Evolutionary conservation across 495 filamentous ascomycete genomes (phyloP).

Genomic region (Chlorociboria aeruginascens): DNA sequence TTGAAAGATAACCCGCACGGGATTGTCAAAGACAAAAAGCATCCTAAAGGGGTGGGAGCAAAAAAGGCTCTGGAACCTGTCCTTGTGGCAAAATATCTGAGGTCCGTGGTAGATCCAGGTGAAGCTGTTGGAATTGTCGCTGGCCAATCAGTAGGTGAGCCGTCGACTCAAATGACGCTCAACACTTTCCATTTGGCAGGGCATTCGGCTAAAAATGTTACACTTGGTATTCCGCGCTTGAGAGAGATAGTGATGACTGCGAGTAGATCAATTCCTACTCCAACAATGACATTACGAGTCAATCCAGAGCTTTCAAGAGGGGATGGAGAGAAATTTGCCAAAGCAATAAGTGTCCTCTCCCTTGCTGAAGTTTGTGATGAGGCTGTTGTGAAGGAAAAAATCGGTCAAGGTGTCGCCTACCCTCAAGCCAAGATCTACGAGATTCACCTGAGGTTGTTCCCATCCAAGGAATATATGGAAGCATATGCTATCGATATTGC

Average conservation of each 20-base stretch:
- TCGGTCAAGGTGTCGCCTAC: slow-evolving; percentile 53
- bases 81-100: slow-evolving; percentile 84
- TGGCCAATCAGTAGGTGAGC: slow-evolving; percentile 92
- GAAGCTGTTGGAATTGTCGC: slow-evolving; percentile 98
- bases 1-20: slow-evolving; percentile 63
- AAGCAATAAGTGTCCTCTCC: slow-evolving; percentile 80
- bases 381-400: slow-evolving; percentile 63
- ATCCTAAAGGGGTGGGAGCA: slow-evolving; percentile 30
- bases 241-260: slow-evolving; percentile 99
- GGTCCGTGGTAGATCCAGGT: slow-evolving; percentile 86
- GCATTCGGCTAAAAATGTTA: slow-evolving; percentile 97
- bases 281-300: slow-evolving; percentile 77
- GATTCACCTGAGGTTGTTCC: slow-evolving; percentile 74
- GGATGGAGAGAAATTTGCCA: slow-evolving; percentile 71
- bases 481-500: slow-evolving; percentile 71
- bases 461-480: slow-evolving; percentile 63
- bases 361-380: slow-evolving; percentile 79
- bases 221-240: slow-evolving; percentile 91
- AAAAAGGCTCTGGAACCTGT: slow-evolving; percentile 74
- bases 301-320: slow-evolving; percentile 58
- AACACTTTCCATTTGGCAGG: slow-evolving; percentile 99
- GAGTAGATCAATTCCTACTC: slow-evolving; percentile 74
- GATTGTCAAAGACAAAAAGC: slow-evolving; percentile 68
- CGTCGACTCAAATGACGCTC: slow-evolving; percentile 98
- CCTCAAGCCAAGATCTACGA: slow-evolving; percentile 71